phyloP scores from a whole-genome alignment of 768 basidiomycete genomes.

The Russula foetens region DNA sequence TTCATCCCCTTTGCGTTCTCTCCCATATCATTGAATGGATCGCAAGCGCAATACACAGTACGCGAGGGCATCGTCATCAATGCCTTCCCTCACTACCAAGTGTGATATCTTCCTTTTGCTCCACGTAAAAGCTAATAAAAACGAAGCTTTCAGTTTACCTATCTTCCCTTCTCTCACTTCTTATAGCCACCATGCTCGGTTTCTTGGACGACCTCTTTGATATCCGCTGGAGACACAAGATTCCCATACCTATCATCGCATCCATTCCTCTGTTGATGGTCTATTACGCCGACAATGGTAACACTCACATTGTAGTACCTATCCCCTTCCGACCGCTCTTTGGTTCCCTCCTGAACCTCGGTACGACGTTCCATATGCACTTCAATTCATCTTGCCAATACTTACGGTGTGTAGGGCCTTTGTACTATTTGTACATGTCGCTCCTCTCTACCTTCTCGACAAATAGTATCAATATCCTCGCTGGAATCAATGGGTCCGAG shows the following conservation, averaged over 20 bases:
- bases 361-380: constrained; percentile 36
- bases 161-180: constrained; percentile 83
- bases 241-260: constrained; percentile 94
- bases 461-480: constrained; percentile 97
- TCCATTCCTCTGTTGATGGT: constrained; percentile 93
- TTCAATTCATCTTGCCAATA: constrained; percentile 1
- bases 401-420: constrained; percentile 49
- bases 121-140: not conserved
- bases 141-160: constrained; percentile 82
- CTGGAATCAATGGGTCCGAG: constrained; percentile 96
- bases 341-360: constrained; percentile 78
- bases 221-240: constrained; percentile 96
- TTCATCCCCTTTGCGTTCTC: constrained; percentile 97
- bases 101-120: constrained; percentile 27
- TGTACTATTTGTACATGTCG: constrained; percentile 97
- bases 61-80: constrained; percentile 56
- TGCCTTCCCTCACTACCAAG: constrained; percentile 76
- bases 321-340: constrained; percentile 67
- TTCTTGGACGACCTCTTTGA: constrained; percentile 98
- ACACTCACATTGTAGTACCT: constrained; percentile 91
- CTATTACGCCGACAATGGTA: constrained; percentile 90
- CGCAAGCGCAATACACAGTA: constrained; percentile 32
- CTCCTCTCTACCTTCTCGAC: constrained; percentile 93
- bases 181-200: constrained; percentile 90
- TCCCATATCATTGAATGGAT: constrained; percentile 46